Base-by-base conservation (phyloP, 2,329 filamentous ascomycete species). In the Lachnellula arida region DNA sequence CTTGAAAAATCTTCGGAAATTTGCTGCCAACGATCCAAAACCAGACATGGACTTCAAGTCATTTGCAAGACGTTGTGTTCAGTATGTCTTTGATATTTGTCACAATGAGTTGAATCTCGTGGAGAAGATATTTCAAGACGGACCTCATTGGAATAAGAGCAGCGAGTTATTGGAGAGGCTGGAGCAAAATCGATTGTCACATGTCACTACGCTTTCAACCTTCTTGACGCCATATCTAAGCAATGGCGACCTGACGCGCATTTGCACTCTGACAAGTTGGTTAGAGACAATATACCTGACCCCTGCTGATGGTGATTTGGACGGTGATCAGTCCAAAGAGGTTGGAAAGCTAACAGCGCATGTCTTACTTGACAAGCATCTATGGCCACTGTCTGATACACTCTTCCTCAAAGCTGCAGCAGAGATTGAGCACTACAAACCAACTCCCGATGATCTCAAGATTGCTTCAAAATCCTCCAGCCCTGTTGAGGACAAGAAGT, bases 1-100 rank as follows among this genome's bases (percentile, higher is more conserved):
- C 5, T 78, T 78, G 7, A 86, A 84, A 66, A 87, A 85, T 54
- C 70, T 81, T 19, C 67, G 70, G 44, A 78, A 79, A 52, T 79
- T 79, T 56, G 50, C 60, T 15, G 43, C 53, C 28, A 59, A 48
- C 28, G 62, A 66, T 9, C 54, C 58, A 23, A 65, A 65, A 15
- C 60, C 64, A 14, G 64, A 68, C 5, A 63, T 60, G 5, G 67
- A 69, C 23, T 70, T 69, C 53, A 61, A 67, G 46, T 55, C 59
- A n/a, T 67, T 68, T 53, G 63, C 65, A 34, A 60, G 65, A 49
- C 55, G 59, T 7, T 67, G 60, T 50, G 59, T 68, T 25, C 63
- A 67, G 47, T 65, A 67, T 56, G 58, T 68, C 25, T 62, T 70
- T 35, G 68, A 70, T 48, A 64, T 67, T 11, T 69, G 67, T 53